Percentiles rank a stretch among this genome's conserved stretches.
These are phyloP conservation scores for Asterophora parasitica DNA, from an alignment of 768 basidiomycete species.

Conservation along the genomic window DNA sequence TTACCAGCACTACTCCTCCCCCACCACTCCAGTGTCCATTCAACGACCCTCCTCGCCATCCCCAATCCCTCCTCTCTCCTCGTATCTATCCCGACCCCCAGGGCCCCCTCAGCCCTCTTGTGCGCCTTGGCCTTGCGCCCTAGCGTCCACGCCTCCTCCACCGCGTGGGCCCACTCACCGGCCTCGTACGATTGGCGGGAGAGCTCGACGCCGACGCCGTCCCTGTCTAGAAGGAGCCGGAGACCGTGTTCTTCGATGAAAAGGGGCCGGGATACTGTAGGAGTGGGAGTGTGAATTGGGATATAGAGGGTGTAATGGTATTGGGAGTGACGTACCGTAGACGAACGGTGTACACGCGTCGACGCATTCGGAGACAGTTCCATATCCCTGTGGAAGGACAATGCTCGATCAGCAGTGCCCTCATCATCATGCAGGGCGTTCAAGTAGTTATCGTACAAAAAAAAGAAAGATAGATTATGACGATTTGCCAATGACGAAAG, in stretches of 20 bases:
- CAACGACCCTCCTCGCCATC: conserved; percentile 44
- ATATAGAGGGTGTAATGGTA: too few species aligned
- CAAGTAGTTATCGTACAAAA: too few species aligned
- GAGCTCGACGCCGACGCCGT: conserved; percentile 69
- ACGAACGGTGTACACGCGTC: conserved; percentile 75
- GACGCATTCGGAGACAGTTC: conserved; percentile 76
- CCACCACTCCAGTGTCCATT: conserved; percentile 45
- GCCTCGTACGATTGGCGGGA: conserved; percentile 58
- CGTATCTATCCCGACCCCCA: conserved; percentile 33
- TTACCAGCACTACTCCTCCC: too few species aligned
- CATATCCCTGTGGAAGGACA: conserved; percentile 80
- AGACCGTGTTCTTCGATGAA: conserved; percentile 82
- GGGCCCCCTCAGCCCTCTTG: conserved; percentile 38
- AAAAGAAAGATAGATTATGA: too few species aligned
- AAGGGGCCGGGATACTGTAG: conserved; percentile 65
- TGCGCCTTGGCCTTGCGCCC: conserved; percentile 44
- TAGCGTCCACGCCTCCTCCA: conserved; percentile 52
- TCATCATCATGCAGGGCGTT: too few species aligned
- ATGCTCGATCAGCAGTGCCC: too few species aligned
- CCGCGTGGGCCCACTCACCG: conserved; percentile 65
- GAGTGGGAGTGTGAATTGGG: too few species aligned
- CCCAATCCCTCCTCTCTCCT: conserved; percentile 37
- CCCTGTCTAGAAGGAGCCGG: conserved; percentile 52
- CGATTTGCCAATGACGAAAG: too few species aligned
- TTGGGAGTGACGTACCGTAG: too few species aligned